These are phyloP conservation scores for Amanita subjunquillea DNA, from an alignment of 768 basidiomycete species.

Conservation along the genomic window DNA sequence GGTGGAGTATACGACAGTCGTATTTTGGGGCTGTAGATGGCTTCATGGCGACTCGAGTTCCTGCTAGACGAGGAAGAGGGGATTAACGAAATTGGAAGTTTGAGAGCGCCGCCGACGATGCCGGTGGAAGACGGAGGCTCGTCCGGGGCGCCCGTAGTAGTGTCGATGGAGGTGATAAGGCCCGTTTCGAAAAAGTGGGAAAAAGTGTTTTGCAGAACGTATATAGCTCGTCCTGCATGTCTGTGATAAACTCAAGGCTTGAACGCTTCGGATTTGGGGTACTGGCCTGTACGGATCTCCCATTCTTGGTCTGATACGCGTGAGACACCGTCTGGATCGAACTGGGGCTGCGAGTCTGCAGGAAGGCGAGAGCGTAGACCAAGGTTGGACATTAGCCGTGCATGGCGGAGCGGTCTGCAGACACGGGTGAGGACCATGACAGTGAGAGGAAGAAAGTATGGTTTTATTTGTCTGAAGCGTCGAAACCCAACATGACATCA, in stretches of 20 bases:
- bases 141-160: slow-evolving; percentile 26
- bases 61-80: too few relatives aligned
- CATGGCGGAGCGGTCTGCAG: neutral
- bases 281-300: slow-evolving; percentile 64
- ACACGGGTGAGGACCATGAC: slow-evolving; percentile 16
- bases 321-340: slow-evolving; percentile 13
- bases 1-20: slow-evolving; percentile 64
- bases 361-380: slow-evolving; percentile 24
- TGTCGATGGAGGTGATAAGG: slow-evolving; percentile 47
- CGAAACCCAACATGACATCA: neutral
- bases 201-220: slow-evolving; percentile 57
- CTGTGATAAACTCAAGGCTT: slow-evolving; percentile 2
- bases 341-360: slow-evolving; percentile 22
- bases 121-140: neutral
- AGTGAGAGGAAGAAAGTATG: slow-evolving; percentile 4
- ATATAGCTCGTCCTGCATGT: slow-evolving; percentile 54
- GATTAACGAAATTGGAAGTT: neutral
- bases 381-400: slow-evolving; percentile 16
- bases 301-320: slow-evolving; percentile 63
- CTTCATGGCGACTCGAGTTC: slow-evolving; percentile 17
- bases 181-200: slow-evolving; percentile 65
- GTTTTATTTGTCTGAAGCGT: neutral
- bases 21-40: slow-evolving; percentile 55
- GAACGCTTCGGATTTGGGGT: neutral
- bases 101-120: neutral